These are phyloP conservation scores for Tilletia caries DNA, from an alignment of 1,284 basidiomycete genomes.

Conservation along the genomic window DNA sequence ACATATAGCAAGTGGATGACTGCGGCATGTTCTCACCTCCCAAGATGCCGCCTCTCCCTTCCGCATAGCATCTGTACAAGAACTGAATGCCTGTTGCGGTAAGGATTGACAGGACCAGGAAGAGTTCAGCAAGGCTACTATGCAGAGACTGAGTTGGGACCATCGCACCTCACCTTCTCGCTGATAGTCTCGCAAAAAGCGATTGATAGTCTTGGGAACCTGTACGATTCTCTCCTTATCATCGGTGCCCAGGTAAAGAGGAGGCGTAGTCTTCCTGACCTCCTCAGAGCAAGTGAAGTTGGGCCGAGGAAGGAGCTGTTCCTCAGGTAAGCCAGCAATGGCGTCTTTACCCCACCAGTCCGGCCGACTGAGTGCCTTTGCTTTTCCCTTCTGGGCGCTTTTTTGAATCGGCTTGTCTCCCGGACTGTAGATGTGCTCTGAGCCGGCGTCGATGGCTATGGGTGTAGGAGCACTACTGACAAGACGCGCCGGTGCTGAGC, in stretches of 20 bases:
- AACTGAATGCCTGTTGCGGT: slow-evolving; percentile 62
- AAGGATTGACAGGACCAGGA: background rate
- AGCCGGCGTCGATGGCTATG: too few relatives aligned
- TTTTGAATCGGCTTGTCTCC: background rate
- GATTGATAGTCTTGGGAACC: slow-evolving; percentile 72
- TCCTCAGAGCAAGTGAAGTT: background rate
- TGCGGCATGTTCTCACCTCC: slow-evolving; percentile 42
- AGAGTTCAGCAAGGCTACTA: too few relatives aligned
- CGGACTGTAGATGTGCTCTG: too few relatives aligned
- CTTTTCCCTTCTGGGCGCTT: background rate
- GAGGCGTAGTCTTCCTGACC: background rate
- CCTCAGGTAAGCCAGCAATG: background rate
- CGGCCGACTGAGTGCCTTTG: background rate
- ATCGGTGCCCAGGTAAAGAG: background rate
- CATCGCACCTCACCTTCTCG: slow-evolving; percentile 60
- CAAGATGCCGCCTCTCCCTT: slow-evolving; percentile 68
- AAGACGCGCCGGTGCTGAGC: too few relatives aligned
- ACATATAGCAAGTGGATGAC: background rate
- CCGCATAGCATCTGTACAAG: slow-evolving; percentile 66
- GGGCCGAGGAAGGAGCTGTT: background rate
- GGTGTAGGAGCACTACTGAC: too few relatives aligned
- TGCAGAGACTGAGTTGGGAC: too few relatives aligned
- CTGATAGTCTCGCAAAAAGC: slow-evolving; percentile 76
- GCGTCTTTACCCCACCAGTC: slow-evolving; percentile 3
- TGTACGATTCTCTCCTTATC: slow-evolving; percentile 28